Conservation (phyloP, 306 rosid species). For the Casuarina equisetifolia region DNA sequence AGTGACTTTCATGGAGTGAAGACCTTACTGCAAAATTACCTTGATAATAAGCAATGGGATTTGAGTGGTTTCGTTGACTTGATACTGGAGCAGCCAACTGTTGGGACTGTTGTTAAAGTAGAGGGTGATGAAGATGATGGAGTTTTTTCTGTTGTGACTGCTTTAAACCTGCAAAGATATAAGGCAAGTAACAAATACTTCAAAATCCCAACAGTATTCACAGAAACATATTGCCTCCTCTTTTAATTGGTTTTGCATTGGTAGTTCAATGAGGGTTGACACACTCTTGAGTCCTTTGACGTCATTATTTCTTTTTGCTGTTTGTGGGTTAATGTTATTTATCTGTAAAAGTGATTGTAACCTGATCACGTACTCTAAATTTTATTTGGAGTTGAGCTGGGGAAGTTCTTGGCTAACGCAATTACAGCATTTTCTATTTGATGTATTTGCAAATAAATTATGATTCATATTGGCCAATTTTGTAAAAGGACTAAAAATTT, state of each 20-base stretch:
- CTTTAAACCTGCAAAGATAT: constrained; percentile 71
- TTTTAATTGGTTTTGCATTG: not conserved
- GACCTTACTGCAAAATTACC: constrained; percentile 73
- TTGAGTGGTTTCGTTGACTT: constrained; percentile 72
- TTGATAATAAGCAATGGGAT: constrained; percentile 72
- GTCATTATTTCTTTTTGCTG: not conserved
- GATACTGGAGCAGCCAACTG: constrained; percentile 67
- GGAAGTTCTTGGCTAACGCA: not conserved
- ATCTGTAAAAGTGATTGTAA: not conserved
- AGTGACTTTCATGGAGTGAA: constrained; percentile 82
- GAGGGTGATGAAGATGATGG: constrained; percentile 87
- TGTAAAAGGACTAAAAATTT: not conserved
- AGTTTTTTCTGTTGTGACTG: constrained; percentile 60
- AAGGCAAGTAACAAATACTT: constrained; percentile 44
- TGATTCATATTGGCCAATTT: not conserved
- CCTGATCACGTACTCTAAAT: not conserved
- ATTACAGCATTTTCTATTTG: not conserved
- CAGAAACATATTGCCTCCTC: not conserved
- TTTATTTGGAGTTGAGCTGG: not conserved
- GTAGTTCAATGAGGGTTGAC: not conserved
- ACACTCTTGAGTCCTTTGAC: not conserved
- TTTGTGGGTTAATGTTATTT: not conserved
- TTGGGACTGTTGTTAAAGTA: constrained; percentile 72
- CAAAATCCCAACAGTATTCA: not conserved
- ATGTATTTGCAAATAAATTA: not conserved